phyloP scores from a whole-genome alignment of 2,329 filamentous ascomycete genomes.

The Curvularia hawaiiensis region DNA sequence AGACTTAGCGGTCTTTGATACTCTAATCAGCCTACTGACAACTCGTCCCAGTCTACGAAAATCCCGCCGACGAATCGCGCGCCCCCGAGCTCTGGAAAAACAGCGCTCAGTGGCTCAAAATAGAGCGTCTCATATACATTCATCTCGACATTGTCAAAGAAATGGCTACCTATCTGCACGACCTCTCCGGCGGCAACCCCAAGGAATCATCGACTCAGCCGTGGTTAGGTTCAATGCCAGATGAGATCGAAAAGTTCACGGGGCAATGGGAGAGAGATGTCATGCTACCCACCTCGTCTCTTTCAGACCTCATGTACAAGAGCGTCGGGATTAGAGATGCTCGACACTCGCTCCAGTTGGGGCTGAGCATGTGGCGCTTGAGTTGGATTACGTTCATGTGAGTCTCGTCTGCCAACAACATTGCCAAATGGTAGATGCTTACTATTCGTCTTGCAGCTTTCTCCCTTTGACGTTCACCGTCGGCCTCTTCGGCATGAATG shows the following conservation, averaged over 20 bases:
- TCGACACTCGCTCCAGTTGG: conserved; percentile 55
- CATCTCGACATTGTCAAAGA: conserved; percentile 56
- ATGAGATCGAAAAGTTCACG: conserved; percentile 54
- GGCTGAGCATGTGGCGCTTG: conserved; percentile 59
- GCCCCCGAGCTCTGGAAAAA: conserved; percentile 60
- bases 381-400: conserved; percentile 74
- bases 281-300: conserved; percentile 55
- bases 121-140: conserved; percentile 58
- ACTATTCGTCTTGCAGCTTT: conserved; percentile 44
- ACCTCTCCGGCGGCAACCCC: conserved; percentile 46
- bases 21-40: background rate
- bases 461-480: conserved; percentile 62
- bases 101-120: conserved; percentile 57
- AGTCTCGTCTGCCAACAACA: background rate
- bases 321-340: conserved; percentile 59
- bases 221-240: conserved; percentile 50
- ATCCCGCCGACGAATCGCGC: conserved; percentile 58
- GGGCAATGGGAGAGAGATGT: conserved; percentile 57
- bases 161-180: conserved; percentile 50
- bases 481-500: conserved; percentile 60
- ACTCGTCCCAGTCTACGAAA: conserved; percentile 52
- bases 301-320: conserved; percentile 60
- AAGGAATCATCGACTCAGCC: conserved; percentile 35
- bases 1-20: background rate
- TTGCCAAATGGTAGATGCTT: background rate